Conservation (phyloP, 257 asterid genomes). For the Nicotiana undulata region DNA sequence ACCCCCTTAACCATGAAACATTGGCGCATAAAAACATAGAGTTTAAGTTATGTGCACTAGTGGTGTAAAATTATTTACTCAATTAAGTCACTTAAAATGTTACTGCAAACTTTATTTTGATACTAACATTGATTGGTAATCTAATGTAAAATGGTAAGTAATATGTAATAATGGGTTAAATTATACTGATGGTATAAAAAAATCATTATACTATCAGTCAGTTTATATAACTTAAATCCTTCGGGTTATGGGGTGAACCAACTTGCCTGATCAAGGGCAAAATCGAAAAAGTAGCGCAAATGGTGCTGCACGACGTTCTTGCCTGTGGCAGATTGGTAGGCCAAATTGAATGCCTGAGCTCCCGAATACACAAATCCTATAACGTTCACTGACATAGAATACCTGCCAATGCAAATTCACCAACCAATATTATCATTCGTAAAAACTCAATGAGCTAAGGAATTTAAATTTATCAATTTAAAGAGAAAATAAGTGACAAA, state of each 20-base stretch:
- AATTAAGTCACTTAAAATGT: too few relatives aligned
- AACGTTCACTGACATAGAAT: constrained; percentile 58
- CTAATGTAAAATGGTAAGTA: too few relatives aligned
- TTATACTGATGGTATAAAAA: too few relatives aligned
- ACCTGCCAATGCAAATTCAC: constrained; percentile 39
- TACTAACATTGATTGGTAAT: too few relatives aligned
- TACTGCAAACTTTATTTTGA: too few relatives aligned
- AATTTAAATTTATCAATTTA: neutral
- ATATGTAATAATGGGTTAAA: too few relatives aligned
- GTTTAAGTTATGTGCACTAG: too few relatives aligned
- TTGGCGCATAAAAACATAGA: neutral
- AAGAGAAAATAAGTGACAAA: constrained; percentile 1
- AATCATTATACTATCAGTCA: too few relatives aligned
- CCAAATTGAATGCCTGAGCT: constrained; percentile 54
- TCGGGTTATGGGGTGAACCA: neutral
- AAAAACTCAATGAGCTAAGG: neutral
- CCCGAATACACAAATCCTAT: constrained; percentile 66
- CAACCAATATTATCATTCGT: constrained; percentile 10
- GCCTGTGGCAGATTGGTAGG: constrained; percentile 43
- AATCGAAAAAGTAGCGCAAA: constrained; percentile 50
- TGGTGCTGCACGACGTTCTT: constrained; percentile 29
- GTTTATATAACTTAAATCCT: too few relatives aligned
- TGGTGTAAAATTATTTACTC: too few relatives aligned
- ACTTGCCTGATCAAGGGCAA: constrained; percentile 81
- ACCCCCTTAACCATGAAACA: neutral